Evolutionary conservation across 352 stramenopile genomes (phyloP), one percentile per base, ranked within the genome.

Genomic region (Globisporangium orthogonon): DNA sequence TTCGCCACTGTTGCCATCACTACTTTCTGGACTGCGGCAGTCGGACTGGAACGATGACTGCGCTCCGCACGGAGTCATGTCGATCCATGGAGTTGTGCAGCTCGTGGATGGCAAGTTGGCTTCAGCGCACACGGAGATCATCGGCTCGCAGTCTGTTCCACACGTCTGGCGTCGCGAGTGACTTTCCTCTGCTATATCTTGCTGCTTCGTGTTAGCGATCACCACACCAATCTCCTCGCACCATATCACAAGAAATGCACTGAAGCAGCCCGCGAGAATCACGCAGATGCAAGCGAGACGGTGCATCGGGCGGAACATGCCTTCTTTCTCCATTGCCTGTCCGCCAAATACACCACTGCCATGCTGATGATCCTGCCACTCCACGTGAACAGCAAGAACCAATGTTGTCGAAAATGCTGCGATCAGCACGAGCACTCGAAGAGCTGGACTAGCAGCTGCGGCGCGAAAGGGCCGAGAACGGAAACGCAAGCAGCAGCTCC

Each of bases 321-420:
- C 56, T 13, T 53, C 58, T n/a, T 33, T 23, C 17, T 58, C 58
- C 4, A 28, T 17, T 3, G 49, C 51, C 28, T 53, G 23, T 3
- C 43, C 58, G 11, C 51, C 50, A 41, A 63, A 59, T 40, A 58
- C 14, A 18, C 44, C 58, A n/a, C 51, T 58, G 28, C 49, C 49
- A 28, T 58, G 49, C n/a, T 54, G 51, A 10, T 64, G 58, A 4
- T 66, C 59, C 11, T 54, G 50, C 66, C 66, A 71, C 47, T 70
- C 62, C 6, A 62, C 47, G 13, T 63, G 43, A 31, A 73, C 54
- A 3, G 47, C 56, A 1, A 73, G 4, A 2, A 44, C 45, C 2
- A 70, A 13, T 7, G 47, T 58, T 15, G 43, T 30, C 4, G 23
- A 13, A 7, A 63, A 43, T 0, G 61, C 60, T 1, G 60, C 7